These are phyloP conservation scores for Aspergillus sp. DNA, from an alignment of 2,329 filamentous ascomycete species.

Conservation along the genomic window DNA sequence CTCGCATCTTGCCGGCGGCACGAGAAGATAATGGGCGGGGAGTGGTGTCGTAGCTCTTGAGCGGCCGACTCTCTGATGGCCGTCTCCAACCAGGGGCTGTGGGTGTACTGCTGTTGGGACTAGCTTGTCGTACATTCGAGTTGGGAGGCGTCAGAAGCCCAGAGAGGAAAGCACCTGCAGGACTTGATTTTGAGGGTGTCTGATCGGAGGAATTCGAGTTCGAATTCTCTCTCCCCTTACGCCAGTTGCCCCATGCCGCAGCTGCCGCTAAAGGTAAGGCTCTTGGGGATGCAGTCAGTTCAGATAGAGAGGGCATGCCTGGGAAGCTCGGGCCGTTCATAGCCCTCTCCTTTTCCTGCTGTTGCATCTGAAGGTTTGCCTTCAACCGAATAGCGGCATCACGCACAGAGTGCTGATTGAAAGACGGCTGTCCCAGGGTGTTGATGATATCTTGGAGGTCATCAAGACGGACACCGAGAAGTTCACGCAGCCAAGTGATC, in stretches of 20 bases:
- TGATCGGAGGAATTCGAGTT: constrained; percentile 46
- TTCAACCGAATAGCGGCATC: constrained; percentile 91
- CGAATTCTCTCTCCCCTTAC: constrained; percentile 63
- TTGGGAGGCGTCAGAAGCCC: constrained; percentile 89
- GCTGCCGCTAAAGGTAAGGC: constrained; percentile 78
- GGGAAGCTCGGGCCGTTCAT: constrained; percentile 68
- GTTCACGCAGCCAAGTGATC: constrained; percentile 90
- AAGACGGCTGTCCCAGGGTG: constrained; percentile 70
- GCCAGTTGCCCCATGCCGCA: constrained; percentile 98
- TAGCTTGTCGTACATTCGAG: constrained; percentile 66
- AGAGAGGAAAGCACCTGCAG: constrained; percentile 64
- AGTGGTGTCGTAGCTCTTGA: constrained; percentile 32
- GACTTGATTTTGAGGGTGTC: constrained; percentile 62
- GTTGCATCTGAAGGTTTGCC: constrained; percentile 96
- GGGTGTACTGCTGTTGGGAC: constrained; percentile 43
- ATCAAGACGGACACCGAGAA: constrained; percentile 84
- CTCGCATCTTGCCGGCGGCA: constrained; percentile 28
- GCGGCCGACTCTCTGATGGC: constrained; percentile 36
- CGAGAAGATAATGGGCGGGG: constrained; percentile 33
- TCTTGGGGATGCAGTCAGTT: constrained; percentile 75
- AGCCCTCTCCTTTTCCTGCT: constrained; percentile 87
- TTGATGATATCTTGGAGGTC: constrained; percentile 91
- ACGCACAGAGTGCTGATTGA: constrained; percentile 75
- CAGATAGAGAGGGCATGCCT: constrained; percentile 73
- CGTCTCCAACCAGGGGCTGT: constrained; percentile 28